Percentiles rank a stretch among this genome's conserved stretches.
Conservation (phyloP, 2,329 filamentous ascomycete genomes). For the Aschersonia sp. region DNA sequence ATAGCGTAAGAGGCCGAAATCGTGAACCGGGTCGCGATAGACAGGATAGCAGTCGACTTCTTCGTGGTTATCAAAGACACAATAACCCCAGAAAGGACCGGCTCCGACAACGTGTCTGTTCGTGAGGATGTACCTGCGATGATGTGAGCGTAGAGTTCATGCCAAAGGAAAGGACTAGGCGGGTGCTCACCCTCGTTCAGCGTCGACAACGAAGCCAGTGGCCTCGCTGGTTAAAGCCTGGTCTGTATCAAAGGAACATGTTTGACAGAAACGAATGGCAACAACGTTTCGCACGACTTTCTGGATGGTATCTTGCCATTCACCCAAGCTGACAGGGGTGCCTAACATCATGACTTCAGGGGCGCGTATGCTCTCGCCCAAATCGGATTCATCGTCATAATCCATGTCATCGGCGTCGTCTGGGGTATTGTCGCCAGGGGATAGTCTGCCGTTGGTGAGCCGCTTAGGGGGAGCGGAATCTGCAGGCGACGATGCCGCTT, state of each 20-base stretch:
- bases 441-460: constrained; percentile 30
- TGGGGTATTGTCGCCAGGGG: constrained; percentile 34
- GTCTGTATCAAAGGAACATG: constrained; percentile 96
- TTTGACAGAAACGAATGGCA: constrained; percentile 98
- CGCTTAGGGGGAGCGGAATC: constrained; percentile 20
- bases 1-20: constrained; percentile 94
- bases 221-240: constrained; percentile 86
- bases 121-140: constrained; percentile 57
- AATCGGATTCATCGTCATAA: constrained; percentile 26
- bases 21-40: constrained; percentile 95
- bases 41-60: constrained; percentile 92
- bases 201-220: constrained; percentile 94
- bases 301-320: constrained; percentile 95
- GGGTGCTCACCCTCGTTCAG: constrained; percentile 57
- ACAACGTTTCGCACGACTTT: constrained; percentile 90
- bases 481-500: constrained; percentile 29
- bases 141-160: neutral
- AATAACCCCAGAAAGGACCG: constrained; percentile 95
- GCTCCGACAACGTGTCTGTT: constrained; percentile 90
- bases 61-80: constrained; percentile 97
- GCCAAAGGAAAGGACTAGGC: neutral
- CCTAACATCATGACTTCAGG: constrained; percentile 19
- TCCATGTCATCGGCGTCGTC: constrained; percentile 20
- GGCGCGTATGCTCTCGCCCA: constrained; percentile 17
- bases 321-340: constrained; percentile 29